Conservation (phyloP, 306 rosid genomes). For the Amphicarpaea edgeworthii region DNA sequence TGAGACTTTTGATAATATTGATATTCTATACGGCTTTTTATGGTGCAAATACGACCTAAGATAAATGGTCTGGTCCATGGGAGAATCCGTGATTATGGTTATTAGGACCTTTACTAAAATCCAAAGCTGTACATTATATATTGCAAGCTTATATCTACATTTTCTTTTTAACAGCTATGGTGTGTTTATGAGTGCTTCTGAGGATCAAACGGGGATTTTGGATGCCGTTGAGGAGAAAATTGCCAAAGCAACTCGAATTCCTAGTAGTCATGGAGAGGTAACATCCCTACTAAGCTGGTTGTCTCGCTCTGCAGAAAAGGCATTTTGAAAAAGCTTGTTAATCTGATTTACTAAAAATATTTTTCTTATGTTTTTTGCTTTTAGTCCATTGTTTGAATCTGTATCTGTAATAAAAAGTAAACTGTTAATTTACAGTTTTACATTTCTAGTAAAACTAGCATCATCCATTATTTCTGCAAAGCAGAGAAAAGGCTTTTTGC, state of each 20-base stretch:
- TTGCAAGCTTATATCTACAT: constrained; percentile 31
- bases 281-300: constrained; percentile 1
- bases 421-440: constrained; percentile 6
- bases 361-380: constrained; percentile 20
- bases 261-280: constrained; percentile 91
- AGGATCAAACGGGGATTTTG: constrained; percentile 72
- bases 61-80: constrained; percentile 17
- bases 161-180: constrained; percentile 73
- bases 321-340: constrained; percentile 15
- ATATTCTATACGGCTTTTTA: constrained; percentile 17
- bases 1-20: constrained; percentile 18
- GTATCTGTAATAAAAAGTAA: not conserved
- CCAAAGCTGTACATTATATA: constrained; percentile 19
- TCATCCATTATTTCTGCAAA: not conserved
- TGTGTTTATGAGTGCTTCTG: constrained; percentile 69
- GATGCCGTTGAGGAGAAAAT: constrained; percentile 83
- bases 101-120: constrained; percentile 29
- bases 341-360: not conserved
- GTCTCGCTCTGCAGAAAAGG: not conserved
- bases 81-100: constrained; percentile 30
- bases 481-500: not conserved
- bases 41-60: constrained; percentile 9
- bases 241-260: constrained; percentile 83
- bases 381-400: constrained; percentile 15
- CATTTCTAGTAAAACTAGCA: constrained; percentile 31